phyloP scores from a whole-genome alignment of 768 basidiomycete species.

The Sporobolomyces phaffii region DNA sequence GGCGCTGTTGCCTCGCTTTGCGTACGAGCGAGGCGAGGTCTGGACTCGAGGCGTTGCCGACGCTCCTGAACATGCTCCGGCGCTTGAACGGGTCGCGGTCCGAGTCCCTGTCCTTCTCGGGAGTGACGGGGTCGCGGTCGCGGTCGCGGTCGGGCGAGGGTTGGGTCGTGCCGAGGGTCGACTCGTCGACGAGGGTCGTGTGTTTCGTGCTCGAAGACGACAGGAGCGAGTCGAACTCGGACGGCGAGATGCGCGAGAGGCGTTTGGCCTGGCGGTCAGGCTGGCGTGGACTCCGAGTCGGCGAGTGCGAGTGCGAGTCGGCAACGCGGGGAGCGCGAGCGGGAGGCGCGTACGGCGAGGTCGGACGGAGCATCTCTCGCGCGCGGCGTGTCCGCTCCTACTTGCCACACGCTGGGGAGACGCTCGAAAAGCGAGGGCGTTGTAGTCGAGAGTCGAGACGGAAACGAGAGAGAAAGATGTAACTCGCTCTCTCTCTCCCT shows the following conservation, averaged over 20 bases:
- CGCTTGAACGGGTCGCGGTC: not conserved
- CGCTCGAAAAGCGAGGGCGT: not conserved
- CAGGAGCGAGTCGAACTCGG: slow-evolving; percentile 33
- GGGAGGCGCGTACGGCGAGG: no score
- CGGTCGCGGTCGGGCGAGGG: not conserved
- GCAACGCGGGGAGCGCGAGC: no score
- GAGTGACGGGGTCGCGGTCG: not conserved
- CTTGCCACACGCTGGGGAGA: not conserved
- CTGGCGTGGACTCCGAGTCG: not conserved
- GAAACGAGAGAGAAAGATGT: not conserved
- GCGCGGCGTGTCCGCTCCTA: not conserved
- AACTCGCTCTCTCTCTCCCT: not conserved
- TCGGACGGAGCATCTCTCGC: no score
- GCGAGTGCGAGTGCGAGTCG: not conserved
- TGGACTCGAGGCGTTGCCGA: slow-evolving; percentile 84
- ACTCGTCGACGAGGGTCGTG: slow-evolving; percentile 1
- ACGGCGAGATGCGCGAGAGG: slow-evolving; percentile 27
- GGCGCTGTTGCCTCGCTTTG: slow-evolving; percentile 68
- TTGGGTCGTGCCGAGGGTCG: slow-evolving; percentile 4
- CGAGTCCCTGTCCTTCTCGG: not conserved
- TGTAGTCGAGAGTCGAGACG: no score
- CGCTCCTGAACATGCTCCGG: slow-evolving; percentile 64
- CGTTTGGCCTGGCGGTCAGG: not conserved
- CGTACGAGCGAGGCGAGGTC: slow-evolving; percentile 80
- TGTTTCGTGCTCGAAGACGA: not conserved